phyloP scores from a whole-genome alignment of 371 early-diverging fungal genomes.

The Mucor mucedo region DNA sequence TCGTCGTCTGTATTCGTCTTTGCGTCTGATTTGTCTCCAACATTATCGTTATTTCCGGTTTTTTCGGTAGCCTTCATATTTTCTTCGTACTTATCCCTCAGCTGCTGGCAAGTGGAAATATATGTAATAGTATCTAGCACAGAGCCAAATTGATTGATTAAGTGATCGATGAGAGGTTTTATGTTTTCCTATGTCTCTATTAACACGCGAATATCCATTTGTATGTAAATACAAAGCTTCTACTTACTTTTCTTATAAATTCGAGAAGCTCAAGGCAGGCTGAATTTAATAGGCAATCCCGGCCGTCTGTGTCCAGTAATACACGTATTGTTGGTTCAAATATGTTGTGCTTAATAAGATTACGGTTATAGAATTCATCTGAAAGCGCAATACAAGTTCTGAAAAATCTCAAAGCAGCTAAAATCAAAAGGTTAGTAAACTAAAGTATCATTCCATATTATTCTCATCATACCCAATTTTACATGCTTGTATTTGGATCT shows the following conservation, averaged over 20 bases:
- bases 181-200: slow-evolving; percentile 60
- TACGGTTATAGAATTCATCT: slow-evolving; percentile 81
- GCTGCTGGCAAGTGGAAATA: slow-evolving; percentile 60
- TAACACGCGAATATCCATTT: background rate
- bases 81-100: slow-evolving; percentile 69
- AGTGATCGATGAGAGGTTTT: slow-evolving; percentile 71
- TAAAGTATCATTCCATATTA: background rate
- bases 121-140: slow-evolving; percentile 67
- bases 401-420: slow-evolving; percentile 81
- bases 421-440: background rate
- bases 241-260: slow-evolving; percentile 69
- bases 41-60: slow-evolving; percentile 5
- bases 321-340: slow-evolving; percentile 71
- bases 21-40: slow-evolving; percentile 24
- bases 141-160: slow-evolving; percentile 68
- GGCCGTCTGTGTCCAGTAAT: slow-evolving; percentile 67
- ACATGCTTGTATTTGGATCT: slow-evolving; percentile 70
- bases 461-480: slow-evolving; percentile 61
- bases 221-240: slow-evolving; percentile 3
- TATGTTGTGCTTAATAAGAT: slow-evolving; percentile 68
- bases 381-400: slow-evolving; percentile 73
- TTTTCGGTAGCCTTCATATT: slow-evolving; percentile 41
- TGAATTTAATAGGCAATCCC: slow-evolving; percentile 84
- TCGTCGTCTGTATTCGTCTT: slow-evolving; percentile 38
- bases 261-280: slow-evolving; percentile 88